A percentile compares a stretch with the other conserved stretches of the same genome.
Conservation (phyloP, 2,329 filamentous ascomycete genomes). For the Torrubiella hemipterigena region DNA sequence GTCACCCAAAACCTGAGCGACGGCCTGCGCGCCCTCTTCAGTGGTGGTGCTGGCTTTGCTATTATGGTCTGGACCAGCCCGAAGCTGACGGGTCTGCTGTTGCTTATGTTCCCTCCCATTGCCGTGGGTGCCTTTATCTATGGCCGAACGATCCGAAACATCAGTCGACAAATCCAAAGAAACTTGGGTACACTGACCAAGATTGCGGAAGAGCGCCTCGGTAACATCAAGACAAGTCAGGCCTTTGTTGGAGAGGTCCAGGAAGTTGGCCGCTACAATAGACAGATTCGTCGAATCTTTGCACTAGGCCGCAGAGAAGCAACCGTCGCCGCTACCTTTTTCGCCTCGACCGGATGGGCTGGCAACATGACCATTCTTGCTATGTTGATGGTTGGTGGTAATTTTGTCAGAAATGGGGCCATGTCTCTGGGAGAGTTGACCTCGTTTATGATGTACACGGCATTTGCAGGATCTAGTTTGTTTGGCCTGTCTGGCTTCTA, state of each 20-base stretch:
- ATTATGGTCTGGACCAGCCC: slow-evolving; percentile 96
- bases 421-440: slow-evolving; percentile 89
- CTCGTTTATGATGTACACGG: slow-evolving; percentile 97
- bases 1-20: slow-evolving; percentile 97
- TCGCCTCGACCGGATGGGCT: slow-evolving; percentile 73
- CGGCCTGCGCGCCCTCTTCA: slow-evolving; percentile 82
- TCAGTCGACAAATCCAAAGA: slow-evolving; percentile 88
- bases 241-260: slow-evolving; percentile 89
- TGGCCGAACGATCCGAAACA: slow-evolving; percentile 73
- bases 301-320: slow-evolving; percentile 78
- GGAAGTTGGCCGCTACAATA: slow-evolving; percentile 84
- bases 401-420: slow-evolving; percentile 73
- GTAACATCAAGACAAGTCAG: slow-evolving; percentile 93
- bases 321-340: slow-evolving; percentile 82
- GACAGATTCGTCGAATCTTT: slow-evolving; percentile 85
- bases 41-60: slow-evolving; percentile 75
- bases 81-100: slow-evolving; percentile 76
- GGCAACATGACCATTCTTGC: slow-evolving; percentile 94
- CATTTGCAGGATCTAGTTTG: slow-evolving; percentile 71
- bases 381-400: slow-evolving; percentile 80
- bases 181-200: slow-evolving; percentile 89
- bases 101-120: slow-evolving; percentile 81
- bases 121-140: slow-evolving; percentile 87
- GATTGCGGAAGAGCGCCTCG: slow-evolving; percentile 93
- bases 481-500: slow-evolving; percentile 95